phyloP scores from a whole-genome alignment of 2,329 filamentous ascomycete genomes.

The Ophiostoma perfectum region DNA sequence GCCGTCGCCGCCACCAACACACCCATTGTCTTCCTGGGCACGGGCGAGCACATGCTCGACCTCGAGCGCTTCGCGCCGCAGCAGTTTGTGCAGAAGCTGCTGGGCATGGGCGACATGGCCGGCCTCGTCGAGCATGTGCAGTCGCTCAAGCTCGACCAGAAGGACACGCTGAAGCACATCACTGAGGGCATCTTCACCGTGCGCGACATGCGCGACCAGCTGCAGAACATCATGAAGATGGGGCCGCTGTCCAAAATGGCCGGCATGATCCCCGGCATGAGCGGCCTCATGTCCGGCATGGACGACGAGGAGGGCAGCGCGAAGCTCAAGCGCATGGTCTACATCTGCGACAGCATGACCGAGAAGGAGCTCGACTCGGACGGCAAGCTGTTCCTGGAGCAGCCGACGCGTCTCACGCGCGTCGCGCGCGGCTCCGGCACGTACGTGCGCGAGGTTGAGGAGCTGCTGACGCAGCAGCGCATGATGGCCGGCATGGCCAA shows the following conservation, averaged over 20 bases:
- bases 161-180: conserved; percentile 99
- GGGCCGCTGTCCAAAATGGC: conserved; percentile 95
- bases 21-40: conserved; percentile 96
- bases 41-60: conserved; percentile 94
- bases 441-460: conserved; percentile 86
- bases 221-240: conserved; percentile 99
- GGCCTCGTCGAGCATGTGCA: conserved; percentile 96
- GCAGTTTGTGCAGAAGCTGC: conserved; percentile 85
- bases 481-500: conserved; percentile 99
- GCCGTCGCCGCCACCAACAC: conserved; percentile 94
- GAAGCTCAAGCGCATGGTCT: conserved; percentile 97
- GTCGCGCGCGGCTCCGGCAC: conserved; percentile 88
- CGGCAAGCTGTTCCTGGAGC: conserved; percentile 87
- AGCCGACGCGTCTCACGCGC: conserved; percentile 87
- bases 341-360: conserved; percentile 98
- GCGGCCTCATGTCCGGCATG: conserved; percentile 89
- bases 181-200: conserved; percentile 94
- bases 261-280: conserved; percentile 95
- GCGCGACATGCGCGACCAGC: conserved; percentile 87
- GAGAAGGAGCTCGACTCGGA: conserved; percentile 92
- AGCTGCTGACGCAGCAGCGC: conserved; percentile 91
- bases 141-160: conserved; percentile 89
- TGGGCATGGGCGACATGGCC: conserved; percentile 96
- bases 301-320: conserved; percentile 92
- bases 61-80: conserved; percentile 88